These are phyloP conservation scores for Coemansia brasiliensis DNA, from an alignment of 192 early-diverging fungal genomes.

Conservation along the genomic window DNA sequence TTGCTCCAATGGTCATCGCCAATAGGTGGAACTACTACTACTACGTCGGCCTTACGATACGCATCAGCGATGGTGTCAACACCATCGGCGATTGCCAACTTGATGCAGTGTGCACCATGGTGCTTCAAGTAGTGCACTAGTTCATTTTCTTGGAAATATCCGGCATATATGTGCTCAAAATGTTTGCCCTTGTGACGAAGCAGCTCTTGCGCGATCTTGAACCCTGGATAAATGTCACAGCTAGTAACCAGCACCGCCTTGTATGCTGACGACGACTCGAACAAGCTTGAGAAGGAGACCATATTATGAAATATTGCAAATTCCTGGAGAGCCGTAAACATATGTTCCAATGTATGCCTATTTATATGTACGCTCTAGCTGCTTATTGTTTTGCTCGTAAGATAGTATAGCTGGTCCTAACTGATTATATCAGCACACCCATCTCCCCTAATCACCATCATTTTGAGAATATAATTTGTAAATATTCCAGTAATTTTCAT, in stretches of 20 bases:
- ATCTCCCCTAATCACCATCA: no score
- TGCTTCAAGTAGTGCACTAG: conserved; percentile 40
- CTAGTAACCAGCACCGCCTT: conserved; percentile 37
- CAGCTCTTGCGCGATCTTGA: conserved; percentile 24
- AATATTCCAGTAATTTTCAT: no score
- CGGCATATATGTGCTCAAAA: conserved; percentile 27
- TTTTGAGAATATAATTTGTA: no score
- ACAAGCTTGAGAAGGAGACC: conserved; percentile 32
- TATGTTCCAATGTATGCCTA: no score
- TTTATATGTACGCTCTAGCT: no score
- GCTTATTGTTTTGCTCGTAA: no score
- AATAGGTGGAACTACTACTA: conserved; percentile 43
- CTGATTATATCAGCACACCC: no score
- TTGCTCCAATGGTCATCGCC: conserved; percentile 36
- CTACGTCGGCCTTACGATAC: conserved; percentile 42
- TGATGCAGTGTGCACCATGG: conserved; percentile 24
- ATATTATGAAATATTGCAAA: conserved; percentile 6
- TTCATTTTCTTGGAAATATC: conserved; percentile 31
- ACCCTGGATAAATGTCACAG: conserved; percentile 45
- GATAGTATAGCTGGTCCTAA: no score
- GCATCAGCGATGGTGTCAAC: conserved; percentile 23
- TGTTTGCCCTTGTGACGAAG: conserved; percentile 30
- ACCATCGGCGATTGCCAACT: conserved; percentile 28
- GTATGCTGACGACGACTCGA: conserved; percentile 23
- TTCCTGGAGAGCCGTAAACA: no score